Base-by-base conservation (phyloP, 2,329 filamentous ascomycete genomes). In the Trichoderma koningiopsis region DNA sequence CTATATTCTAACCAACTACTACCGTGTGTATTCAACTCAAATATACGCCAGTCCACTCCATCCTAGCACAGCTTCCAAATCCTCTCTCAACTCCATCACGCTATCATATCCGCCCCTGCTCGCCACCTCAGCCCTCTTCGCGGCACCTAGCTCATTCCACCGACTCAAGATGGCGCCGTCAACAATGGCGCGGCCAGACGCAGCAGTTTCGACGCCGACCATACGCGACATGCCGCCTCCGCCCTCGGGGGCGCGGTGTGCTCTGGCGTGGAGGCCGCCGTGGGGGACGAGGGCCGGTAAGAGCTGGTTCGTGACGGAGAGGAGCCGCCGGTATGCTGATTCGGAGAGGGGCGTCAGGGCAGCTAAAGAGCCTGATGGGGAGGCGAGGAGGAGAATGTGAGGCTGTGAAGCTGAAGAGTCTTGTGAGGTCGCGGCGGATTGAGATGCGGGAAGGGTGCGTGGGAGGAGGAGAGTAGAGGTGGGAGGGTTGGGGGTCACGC, bases 251-350 rank as follows among this genome's bases (percentile, higher is more conserved):
- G 83, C 83, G 16, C 96, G 87, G 80, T 95, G 92, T 0, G 90
- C 92, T 68, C 92, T 89, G 2, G 93, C 91, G 79, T 98, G 98
- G 61, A 97, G 84, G 0, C 92, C 93, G 8, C 90, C 92, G 5
- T 91, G 83, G 72, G 94, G 90, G 55, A 92, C 89, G 8, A 97
- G 86, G 0, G 90, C 89, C 40, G 89, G 92, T 10, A 90, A 85
- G 1, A 99, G 85, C 77, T 96, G 94, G 4, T 90, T 92, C 58
- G 94, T 88, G 4, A 99, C 84, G 1, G 92, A 93, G 4, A 90
- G 90, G 4, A 99, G 86, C 0, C 94, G 91, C 1, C 96, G 91
- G 80, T 98, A 98, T 13, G 90, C 85, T 6, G 90, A 84, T 79
- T 98, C 95, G 0, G 89, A 84, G 1, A 98, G 83, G 0, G 95